Base-by-base conservation (phyloP, 495 filamentous ascomycete genomes). In the Aspergillus incahuasiensis region DNA sequence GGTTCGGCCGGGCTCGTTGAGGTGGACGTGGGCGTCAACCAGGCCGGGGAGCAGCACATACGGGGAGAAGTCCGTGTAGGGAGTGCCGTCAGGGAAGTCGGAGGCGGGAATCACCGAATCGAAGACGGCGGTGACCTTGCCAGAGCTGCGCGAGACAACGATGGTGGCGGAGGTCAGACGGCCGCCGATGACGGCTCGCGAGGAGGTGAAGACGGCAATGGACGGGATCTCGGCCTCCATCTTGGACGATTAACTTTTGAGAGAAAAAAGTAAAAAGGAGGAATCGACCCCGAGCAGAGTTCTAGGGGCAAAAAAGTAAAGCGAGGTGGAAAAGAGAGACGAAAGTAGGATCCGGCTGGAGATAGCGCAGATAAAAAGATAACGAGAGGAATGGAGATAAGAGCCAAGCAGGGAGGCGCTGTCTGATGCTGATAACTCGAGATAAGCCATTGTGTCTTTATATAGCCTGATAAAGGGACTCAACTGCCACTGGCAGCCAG, bases 21-120 rank as follows among this genome's bases (percentile, higher is more conserved):
- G 83, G 71, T 98, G 94, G 30, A 98, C 94, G 69, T 98, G 94
- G 15, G 94, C 94, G 70, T 98, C 94, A 11, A 98, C 94, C 32
- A 98, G 77, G 18, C 94, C 94, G 0, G 94, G 94, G 30, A 98
- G 82, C 32, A 98, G 75, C 18, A 96, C 76, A 71, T 86, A 79
- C n/a, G 94, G 91, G 13, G 87, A 88, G 74, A 95, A 86, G 74
- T 98, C 88, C 41, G 78, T 80, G 63, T 97, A 97, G 7, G 77
- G 79, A 15, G 85, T 84, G 25, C 81, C 84, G 0, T 74, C 65
- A 0, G 90, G 87, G 71, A 98, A 97, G 11, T 83, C 79, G 2
- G 82, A 78, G 12, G 73, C 70, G 4, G 88, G 89, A 39, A 95
- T 77, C 57, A 97, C 76, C 22, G 82, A 80, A 47, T 85, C 82